Conservation (phyloP, 192 early-diverging fungal genomes). For the Podila minutissima region DNA sequence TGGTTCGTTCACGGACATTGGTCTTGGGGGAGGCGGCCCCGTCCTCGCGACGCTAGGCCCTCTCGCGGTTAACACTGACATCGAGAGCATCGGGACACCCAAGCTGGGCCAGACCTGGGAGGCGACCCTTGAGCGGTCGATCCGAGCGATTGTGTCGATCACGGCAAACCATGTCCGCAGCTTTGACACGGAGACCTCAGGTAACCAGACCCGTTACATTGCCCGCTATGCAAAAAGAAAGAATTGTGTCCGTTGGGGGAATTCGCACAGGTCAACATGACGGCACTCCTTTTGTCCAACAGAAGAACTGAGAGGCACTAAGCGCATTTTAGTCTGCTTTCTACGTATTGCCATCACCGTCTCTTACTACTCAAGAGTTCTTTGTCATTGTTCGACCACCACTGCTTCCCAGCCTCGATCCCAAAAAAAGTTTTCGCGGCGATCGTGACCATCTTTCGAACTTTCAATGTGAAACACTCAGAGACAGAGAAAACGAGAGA, state of each 20-base stretch:
- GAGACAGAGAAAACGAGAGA: background rate
- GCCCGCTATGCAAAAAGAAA: slow-evolving; percentile 8
- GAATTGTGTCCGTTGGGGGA: background rate
- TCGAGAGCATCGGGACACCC: slow-evolving; percentile 12
- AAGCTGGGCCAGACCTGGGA: slow-evolving; percentile 65
- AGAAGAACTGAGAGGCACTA: too few relatives aligned
- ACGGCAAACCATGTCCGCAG: slow-evolving; percentile 80
- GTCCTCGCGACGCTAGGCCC: background rate
- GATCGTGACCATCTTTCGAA: background rate
- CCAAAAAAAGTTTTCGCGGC: background rate
- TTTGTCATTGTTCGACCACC: too few relatives aligned
- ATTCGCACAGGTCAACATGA: too few relatives aligned
- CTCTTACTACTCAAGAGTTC: too few relatives aligned
- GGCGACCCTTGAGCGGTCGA: slow-evolving; percentile 74
- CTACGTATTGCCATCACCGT: too few relatives aligned
- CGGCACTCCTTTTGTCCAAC: background rate
- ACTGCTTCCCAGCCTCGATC: too few relatives aligned
- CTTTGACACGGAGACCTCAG: slow-evolving; percentile 83
- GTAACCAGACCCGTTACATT: slow-evolving; percentile 33
- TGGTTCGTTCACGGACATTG: slow-evolving; percentile 1
- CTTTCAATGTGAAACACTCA: background rate
- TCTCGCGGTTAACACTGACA: background rate
- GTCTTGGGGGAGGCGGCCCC: slow-evolving; percentile 6
- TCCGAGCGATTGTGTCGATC: slow-evolving; percentile 81
- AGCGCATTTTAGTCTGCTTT: too few relatives aligned